These are phyloP conservation scores for Amylostereum areolatum DNA, from an alignment of 1,284 basidiomycete species.

Conservation along the genomic window DNA sequence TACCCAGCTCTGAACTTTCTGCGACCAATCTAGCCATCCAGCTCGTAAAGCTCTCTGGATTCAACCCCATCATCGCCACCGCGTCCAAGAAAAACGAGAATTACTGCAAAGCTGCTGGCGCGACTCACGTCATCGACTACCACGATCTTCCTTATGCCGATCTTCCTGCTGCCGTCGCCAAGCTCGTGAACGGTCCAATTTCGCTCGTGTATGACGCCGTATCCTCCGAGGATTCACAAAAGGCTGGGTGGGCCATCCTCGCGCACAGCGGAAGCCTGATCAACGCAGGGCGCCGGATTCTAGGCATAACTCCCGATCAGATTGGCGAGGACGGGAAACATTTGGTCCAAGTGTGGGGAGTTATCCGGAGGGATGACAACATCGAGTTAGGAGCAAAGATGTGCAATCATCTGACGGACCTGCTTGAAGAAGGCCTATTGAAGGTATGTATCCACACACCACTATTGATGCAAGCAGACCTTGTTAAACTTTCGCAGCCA, in stretches of 20 bases:
- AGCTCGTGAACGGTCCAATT: constrained; percentile 15
- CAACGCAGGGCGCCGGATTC: constrained; percentile 5
- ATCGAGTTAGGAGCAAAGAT: constrained; percentile 25
- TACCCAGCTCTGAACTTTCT: background rate
- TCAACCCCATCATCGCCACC: constrained; percentile 28
- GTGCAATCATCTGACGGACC: constrained; percentile 6
- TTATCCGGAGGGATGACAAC: constrained; percentile 30
- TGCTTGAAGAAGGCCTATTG: constrained; percentile 7
- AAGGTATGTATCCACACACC: constrained; percentile 9
- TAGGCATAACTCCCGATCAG: constrained; percentile 4
- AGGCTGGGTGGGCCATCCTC: constrained; percentile 14
- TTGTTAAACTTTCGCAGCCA: background rate
- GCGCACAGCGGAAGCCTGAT: constrained; percentile 15
- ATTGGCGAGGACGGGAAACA: constrained; percentile 8
- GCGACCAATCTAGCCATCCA: constrained; percentile 20
- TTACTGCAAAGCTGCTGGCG: constrained; percentile 28
- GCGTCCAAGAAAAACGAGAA: constrained; percentile 26
- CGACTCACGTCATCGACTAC: constrained; percentile 30
- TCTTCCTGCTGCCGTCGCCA: constrained; percentile 14
- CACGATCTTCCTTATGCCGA: constrained; percentile 8
- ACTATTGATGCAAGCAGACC: background rate
- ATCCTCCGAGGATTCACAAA: constrained; percentile 15
- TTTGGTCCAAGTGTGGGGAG: constrained; percentile 10
- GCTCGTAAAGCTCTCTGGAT: constrained; percentile 26
- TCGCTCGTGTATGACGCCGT: constrained; percentile 22